phyloP scores from a whole-genome alignment of 164 flowering plant species.

The Taxillus chinensis region DNA sequence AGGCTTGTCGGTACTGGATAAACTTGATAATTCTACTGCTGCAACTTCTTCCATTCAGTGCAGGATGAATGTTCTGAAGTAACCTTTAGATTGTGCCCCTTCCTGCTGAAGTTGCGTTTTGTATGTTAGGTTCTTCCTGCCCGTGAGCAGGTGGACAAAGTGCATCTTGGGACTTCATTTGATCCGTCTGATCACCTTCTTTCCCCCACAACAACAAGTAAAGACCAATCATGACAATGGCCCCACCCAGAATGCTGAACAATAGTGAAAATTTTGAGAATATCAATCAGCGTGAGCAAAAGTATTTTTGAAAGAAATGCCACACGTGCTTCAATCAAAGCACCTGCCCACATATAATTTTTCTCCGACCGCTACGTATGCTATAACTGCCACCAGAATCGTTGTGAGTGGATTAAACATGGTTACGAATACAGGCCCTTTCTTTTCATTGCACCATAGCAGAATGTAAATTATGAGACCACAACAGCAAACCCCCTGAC shows the following conservation, averaged over 20 bases:
- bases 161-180: slow-evolving; percentile 14
- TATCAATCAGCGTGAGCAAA: neutral
- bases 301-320: neutral
- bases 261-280: slow-evolving; percentile 2
- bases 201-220: slow-evolving; percentile 82
- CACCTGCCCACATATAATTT: slow-evolving; percentile 66
- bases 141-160: slow-evolving; percentile 8
- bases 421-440: slow-evolving; percentile 80
- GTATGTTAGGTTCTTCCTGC: slow-evolving; percentile 11
- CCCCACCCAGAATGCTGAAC: slow-evolving; percentile 61
- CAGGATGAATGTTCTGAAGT: too few relatives aligned
- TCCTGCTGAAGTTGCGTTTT: slow-evolving; percentile 9
- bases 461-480: slow-evolving; percentile 49
- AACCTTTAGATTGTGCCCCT: neutral
- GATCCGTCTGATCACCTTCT: slow-evolving; percentile 35
- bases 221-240: slow-evolving; percentile 50
- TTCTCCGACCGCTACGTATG: slow-evolving; percentile 67
- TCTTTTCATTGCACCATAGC: slow-evolving; percentile 69
- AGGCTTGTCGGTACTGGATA: too few relatives aligned
- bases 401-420: slow-evolving; percentile 78
- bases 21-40: too few relatives aligned
- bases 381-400: slow-evolving; percentile 44
- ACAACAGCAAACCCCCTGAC: slow-evolving; percentile 63
- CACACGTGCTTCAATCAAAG: neutral
- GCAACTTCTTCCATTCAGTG: too few relatives aligned